phyloP scores from a whole-genome alignment of 208 protist genomes.

The Acanthamoeba culbertsoni region DNA sequence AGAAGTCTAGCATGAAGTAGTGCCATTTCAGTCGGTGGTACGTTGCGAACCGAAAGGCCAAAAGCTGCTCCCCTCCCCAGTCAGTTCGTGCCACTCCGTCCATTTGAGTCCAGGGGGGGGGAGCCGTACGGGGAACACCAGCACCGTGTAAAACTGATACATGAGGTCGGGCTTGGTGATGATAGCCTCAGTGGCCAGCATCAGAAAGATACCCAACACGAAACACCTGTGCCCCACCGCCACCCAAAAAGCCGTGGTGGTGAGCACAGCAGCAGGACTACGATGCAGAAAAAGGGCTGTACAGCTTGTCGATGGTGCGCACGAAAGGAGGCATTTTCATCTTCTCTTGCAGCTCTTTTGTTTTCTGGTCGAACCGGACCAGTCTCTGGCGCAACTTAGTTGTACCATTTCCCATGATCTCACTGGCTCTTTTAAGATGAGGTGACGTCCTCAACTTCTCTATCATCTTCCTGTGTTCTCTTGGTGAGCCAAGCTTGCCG shows the following conservation, averaged over 20 bases:
- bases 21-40: slow-evolving; percentile 73
- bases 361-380: not conserved
- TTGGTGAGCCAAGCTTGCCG: not conserved
- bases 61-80: not conserved
- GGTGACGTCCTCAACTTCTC: not conserved
- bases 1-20: slow-evolving; percentile 73
- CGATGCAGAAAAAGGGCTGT: not conserved
- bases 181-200: slow-evolving; percentile 63
- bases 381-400: not conserved
- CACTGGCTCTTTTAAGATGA: not conserved
- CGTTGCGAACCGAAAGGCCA: slow-evolving; percentile 58
- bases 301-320: slow-evolving; percentile 24
- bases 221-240: not conserved
- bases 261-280: not conserved
- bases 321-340: slow-evolving; percentile 43
- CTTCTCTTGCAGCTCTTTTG: not conserved
- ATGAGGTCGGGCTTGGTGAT: slow-evolving; percentile 53
- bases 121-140: slow-evolving; percentile 61
- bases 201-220: slow-evolving; percentile 36
- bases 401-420: not conserved
- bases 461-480: not conserved
- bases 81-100: not conserved
- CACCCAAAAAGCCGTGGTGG: not conserved
- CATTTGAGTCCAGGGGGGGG: not conserved
- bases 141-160: slow-evolving; percentile 64